Base-by-base conservation (phyloP, 306 rosid genomes). In the Prunus mume region DNA sequence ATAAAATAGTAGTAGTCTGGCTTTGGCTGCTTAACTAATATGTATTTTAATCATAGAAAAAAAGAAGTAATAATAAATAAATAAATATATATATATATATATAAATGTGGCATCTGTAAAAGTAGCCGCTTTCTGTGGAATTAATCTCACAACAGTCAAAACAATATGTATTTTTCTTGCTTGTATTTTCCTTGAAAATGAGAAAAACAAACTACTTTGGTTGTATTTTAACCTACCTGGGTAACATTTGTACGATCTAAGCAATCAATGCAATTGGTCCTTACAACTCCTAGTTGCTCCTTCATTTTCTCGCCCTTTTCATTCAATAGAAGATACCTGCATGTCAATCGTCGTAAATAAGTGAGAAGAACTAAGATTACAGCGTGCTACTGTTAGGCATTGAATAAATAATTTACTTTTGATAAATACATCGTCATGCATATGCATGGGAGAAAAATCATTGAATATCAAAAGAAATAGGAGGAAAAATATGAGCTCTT, bases 201-300 rank as follows among this genome's bases (percentile, higher is more conserved):
- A 9, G 43, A 7, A 7, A 1, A 38, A 38, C 43, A 38, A 38
- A 38, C 43, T 38, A 38, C 43, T 38, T 38, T 38, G 43, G 43
- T 4, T 3, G 11, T 43, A 71, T n/a, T 57, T 63, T 62, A 86
- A 83, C 86, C 57, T 78, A 90, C 99, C 97, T 95, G 99, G 58
- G 97, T 95, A 62, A 95, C 99, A 88, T 95, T 95, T 50, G 99
- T 89, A 78, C 99, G 97, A 81, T 95, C 99, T 75, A 95, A 85
- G 84, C 99, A 95, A 86, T 95, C 99, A 82, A 92, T 88, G 82
- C 99, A 95, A 78, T 92, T 95, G 83, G 92, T 88, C 86, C 99
- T 88, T 71, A 89, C 91, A 83, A 95, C 91, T 80, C 99, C 99
- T 56, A 79, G 90, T 74, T 95, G 99, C 84, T 95, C 97, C 88